These are phyloP conservation scores for Myxozyma sirexii DNA, from an alignment of 805 yeast species.

Conservation along the genomic window DNA sequence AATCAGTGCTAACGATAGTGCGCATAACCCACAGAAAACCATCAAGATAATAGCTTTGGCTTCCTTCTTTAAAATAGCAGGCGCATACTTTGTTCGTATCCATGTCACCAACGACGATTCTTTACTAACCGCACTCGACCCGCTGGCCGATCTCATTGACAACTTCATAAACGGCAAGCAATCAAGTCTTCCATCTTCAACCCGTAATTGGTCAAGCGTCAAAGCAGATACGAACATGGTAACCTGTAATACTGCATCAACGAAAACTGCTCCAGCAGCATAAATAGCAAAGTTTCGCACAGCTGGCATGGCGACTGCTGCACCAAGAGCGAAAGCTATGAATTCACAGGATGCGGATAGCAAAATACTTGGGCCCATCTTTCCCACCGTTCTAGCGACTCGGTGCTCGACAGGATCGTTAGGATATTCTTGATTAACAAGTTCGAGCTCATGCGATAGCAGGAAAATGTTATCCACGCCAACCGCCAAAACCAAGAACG, in stretches of 20 bases:
- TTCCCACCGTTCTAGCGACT: constrained; percentile 64
- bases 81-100: constrained; percentile 60
- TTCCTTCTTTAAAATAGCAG: constrained; percentile 55
- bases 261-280: constrained; percentile 80
- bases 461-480: constrained; percentile 96
- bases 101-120: constrained; percentile 42
- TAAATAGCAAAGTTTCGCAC: constrained; percentile 90
- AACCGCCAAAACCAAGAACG: constrained; percentile 86
- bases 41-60: constrained; percentile 54
- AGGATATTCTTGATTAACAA: constrained; percentile 53
- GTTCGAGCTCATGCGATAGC: constrained; percentile 74
- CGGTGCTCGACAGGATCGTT: constrained; percentile 58
- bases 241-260: constrained; percentile 76
- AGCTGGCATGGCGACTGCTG: constrained; percentile 91
- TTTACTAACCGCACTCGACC: constrained; percentile 17
- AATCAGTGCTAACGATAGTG: constrained; percentile 65
- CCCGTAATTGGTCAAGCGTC: constrained; percentile 63
- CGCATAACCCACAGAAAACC: constrained; percentile 63
- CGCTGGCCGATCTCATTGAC: constrained; percentile 24
- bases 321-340: constrained; percentile 76
- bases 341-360: constrained; percentile 77
- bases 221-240: constrained; percentile 78
- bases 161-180: constrained; percentile 57
- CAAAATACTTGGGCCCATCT: constrained; percentile 85
- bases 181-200: constrained; percentile 63